Evolutionary conservation across 2,329 filamentous ascomycete species (phyloP).

Genomic region (Annulohypoxylon truncatum): DNA sequence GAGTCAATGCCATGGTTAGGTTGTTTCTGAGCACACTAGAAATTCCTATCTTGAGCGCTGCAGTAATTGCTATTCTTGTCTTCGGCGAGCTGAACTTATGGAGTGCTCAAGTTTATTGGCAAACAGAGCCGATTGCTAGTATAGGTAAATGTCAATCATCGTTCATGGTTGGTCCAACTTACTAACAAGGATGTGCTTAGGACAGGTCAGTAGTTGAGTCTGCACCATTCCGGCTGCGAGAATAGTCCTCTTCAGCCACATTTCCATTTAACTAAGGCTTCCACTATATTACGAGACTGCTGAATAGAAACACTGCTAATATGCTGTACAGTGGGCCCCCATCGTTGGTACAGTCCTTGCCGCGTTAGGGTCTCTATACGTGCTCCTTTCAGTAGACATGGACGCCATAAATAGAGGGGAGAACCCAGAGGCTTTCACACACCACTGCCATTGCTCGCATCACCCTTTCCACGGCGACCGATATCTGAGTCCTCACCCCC

Average conservation of each 20-base stretch:
- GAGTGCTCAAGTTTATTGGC: constrained; percentile 64
- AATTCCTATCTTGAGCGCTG: constrained; percentile 68
- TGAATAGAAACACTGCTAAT: constrained; percentile 1
- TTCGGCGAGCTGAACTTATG: constrained; percentile 74
- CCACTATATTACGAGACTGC: background rate
- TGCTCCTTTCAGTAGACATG: constrained; percentile 58
- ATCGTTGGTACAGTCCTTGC: constrained; percentile 69
- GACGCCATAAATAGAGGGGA: constrained; percentile 40
- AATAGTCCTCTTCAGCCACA: constrained; percentile 50
- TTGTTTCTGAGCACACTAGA: constrained; percentile 67
- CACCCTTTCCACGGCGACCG: constrained; percentile 15
- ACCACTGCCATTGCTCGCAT: constrained; percentile 46
- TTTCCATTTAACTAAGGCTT: background rate
- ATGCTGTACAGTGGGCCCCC: constrained; percentile 64
- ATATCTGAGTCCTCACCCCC: background rate
- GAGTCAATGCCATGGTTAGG: constrained; percentile 66
- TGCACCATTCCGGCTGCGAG: background rate
- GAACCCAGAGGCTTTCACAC: constrained; percentile 11
- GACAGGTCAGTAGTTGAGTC: constrained; percentile 27
- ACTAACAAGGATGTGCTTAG: constrained; percentile 20
- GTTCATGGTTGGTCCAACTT: background rate
- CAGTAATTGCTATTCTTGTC: constrained; percentile 68
- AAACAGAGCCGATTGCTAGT: constrained; percentile 71
- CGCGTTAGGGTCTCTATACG: constrained; percentile 67
- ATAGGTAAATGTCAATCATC: constrained; percentile 59